Evolutionary conservation across 2,329 filamentous ascomycete species (phyloP).

Genomic region (Arthrobotrys pseudoclavata): DNA sequence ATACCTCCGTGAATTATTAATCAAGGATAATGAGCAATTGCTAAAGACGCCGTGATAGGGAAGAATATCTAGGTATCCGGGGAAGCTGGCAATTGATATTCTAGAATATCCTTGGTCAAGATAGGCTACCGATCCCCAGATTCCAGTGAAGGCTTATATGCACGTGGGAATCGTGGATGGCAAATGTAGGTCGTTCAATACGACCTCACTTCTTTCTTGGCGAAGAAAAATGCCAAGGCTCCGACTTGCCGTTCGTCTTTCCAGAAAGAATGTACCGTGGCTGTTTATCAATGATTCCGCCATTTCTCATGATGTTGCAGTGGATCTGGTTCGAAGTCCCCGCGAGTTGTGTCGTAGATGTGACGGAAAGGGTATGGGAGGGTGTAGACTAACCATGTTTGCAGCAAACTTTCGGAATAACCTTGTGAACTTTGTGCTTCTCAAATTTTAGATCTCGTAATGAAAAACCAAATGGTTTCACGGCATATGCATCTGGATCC

Average conservation of each 20-base stretch:
- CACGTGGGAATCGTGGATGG: slow-evolving; percentile 31
- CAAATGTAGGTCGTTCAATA: slow-evolving; percentile 10
- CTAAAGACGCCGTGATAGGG: background rate
- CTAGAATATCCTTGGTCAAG: slow-evolving; percentile 9
- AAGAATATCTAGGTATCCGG: slow-evolving; percentile 26
- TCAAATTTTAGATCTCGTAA: slow-evolving; percentile 23
- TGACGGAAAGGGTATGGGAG: background rate
- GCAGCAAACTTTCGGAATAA: slow-evolving; percentile 29
- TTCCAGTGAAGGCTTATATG: slow-evolving; percentile 11
- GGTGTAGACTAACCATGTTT: slow-evolving; percentile 12
- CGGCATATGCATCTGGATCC: background rate
- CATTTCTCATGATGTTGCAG: background rate
- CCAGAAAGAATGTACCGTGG: background rate
- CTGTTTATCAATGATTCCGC: background rate
- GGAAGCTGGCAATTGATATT: slow-evolving; percentile 9
- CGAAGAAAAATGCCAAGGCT: slow-evolving; percentile 29
- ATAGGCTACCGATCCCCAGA: slow-evolving; percentile 39
- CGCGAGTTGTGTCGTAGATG: background rate
- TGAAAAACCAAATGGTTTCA: background rate
- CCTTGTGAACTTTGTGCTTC: background rate
- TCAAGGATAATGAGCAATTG: background rate
- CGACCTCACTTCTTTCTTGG: background rate
- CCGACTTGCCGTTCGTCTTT: slow-evolving; percentile 41
- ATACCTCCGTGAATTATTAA: slow-evolving; percentile 27
- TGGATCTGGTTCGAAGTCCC: background rate